Evolutionary conservation across 75 land plant species (phyloP).

Genomic region (Picea sitchensis): DNA sequence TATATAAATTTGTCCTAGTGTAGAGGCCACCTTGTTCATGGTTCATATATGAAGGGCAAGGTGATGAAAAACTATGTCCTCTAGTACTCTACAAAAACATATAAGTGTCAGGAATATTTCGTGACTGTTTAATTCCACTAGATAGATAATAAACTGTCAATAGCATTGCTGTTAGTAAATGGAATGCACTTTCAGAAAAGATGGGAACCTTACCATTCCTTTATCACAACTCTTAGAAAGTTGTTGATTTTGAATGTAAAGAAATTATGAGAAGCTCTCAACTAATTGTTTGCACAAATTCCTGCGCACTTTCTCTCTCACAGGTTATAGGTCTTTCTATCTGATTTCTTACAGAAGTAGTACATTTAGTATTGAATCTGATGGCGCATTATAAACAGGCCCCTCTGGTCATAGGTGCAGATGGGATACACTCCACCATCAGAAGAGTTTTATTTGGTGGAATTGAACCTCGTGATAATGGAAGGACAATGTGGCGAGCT

Average conservation of each 20-base stretch:
- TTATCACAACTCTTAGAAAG: not conserved
- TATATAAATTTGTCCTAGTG: not conserved
- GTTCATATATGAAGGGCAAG: not conserved
- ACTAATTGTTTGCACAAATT: not conserved
- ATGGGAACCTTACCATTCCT: not conserved
- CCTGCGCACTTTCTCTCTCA: not conserved
- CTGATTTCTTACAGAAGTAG: not conserved
- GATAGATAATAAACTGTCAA: not conserved
- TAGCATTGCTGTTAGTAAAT: not conserved
- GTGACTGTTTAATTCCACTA: not conserved
- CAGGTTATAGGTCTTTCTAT: not conserved
- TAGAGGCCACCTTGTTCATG: not conserved
- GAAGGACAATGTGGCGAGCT: slow-evolving; percentile 55
- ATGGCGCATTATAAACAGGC: slow-evolving; percentile 29
- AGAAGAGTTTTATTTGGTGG: slow-evolving; percentile 31
- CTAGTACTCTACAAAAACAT: not conserved
- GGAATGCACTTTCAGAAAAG: no score
- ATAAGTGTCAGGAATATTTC: not conserved
- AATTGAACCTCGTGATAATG: slow-evolving; percentile 42
- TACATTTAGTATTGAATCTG: slow-evolving; percentile 6
- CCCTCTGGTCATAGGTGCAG: slow-evolving; percentile 52
- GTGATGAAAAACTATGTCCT: not conserved
- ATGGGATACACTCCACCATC: slow-evolving; percentile 45
- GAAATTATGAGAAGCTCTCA: not conserved
- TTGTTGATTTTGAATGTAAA: not conserved